Evolutionary conservation across 176 grass and related monocot species (phyloP), one percentile per base, ranked within the genome.

Genomic region (Avena sativa): DNA sequence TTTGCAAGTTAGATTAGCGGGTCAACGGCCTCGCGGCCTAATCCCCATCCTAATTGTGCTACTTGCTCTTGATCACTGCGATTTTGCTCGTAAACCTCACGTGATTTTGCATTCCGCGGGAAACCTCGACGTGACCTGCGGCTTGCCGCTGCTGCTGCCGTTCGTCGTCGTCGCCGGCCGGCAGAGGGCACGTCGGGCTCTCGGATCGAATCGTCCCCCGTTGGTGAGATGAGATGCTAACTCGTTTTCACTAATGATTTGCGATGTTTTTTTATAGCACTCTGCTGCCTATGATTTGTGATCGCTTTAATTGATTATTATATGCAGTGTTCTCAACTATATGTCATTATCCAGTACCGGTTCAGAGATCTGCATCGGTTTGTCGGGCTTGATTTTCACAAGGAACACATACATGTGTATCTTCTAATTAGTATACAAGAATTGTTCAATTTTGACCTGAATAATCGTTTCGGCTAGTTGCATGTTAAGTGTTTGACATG

Each of bases 61-160:
- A 2, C 0, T 63, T 46, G 55, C 9, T 56, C 62, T 77, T 71
- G 86, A 79, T 57, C 61, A 81, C 32, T 55, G 61, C 6, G 61
- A 85, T 88, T 51, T 84, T 1, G 61, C 30, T 70, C 49, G 4
- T 76, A 76, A 76, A 76, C 68, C 76, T 80, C 40, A 46, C 60
- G 51, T 79, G 28, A 65, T 88, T 30, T 70, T 12, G 11, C 9
- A 12, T 12, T 69, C 82, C 48, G 70, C 34, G n/a, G 2, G 53
- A 78, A 49, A 85, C 85, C 51, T 78, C 47, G 86, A 88, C 77
- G 90, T 88, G 90, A 88, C 90, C 77, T 11, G 82, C 62, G 82
- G n/a, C 82, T 77, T 81, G 40, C 81, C 81, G 81, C 79, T 60
- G 21, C 78, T 83, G 79, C 76, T 69, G 40, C 40, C 58, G 70